Evolutionary conservation across 164 flowering plant genomes (phyloP).

Genomic region (Cinnamomum micranthum): DNA sequence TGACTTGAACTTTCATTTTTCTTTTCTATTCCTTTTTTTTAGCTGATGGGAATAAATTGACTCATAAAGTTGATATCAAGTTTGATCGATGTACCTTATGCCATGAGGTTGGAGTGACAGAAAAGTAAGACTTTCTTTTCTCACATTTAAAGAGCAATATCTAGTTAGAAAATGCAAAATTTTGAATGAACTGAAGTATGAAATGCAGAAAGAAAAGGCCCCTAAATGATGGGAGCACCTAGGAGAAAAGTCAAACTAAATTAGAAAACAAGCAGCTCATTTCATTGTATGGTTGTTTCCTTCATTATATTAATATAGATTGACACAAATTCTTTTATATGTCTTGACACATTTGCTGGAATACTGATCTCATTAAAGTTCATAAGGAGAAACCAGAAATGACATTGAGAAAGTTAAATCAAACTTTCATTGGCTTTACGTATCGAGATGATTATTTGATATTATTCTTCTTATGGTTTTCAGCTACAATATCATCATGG

Average conservation of each 20-base stretch:
- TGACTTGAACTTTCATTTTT: neutral
- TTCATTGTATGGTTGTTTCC: neutral
- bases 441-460: neutral
- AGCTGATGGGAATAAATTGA: conserved; percentile 17
- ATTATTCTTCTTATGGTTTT: neutral
- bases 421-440: neutral
- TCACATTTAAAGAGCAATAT: neutral
- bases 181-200: neutral
- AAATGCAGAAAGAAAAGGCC: neutral
- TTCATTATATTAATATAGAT: neutral
- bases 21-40: neutral
- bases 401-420: neutral
- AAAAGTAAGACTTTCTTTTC: conserved; percentile 7
- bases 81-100: conserved; percentile 3
- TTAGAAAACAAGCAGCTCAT: neutral
- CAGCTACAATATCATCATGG: conserved; percentile 20
- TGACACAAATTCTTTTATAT: too few species aligned
- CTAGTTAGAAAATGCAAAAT: neutral
- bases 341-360: neutral
- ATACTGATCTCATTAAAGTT: neutral
- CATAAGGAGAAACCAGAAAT: neutral
- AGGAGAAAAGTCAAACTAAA: neutral
- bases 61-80: conserved; percentile 11
- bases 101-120: conserved; percentile 18
- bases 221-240: neutral